Evolutionary conservation across 73 alveolate genomes (phyloP).

Genomic region (Tetrahymena thermophila): DNA sequence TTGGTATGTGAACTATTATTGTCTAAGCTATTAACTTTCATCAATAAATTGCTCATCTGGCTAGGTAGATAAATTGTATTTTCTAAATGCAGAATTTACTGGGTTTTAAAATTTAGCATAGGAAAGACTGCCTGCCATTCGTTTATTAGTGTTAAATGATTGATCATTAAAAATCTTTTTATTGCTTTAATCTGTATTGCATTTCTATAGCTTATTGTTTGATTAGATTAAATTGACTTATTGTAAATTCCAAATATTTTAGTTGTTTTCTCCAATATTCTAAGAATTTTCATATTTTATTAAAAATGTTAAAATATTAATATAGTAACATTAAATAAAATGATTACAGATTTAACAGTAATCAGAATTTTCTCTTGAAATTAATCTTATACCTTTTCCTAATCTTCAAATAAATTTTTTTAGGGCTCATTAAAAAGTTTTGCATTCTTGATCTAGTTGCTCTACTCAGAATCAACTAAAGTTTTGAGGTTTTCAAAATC

Average conservation of each 20-base stretch:
- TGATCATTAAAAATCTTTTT: background rate
- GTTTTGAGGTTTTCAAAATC: background rate
- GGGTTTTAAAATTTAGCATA: background rate
- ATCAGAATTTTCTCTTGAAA: background rate
- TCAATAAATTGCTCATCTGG: background rate
- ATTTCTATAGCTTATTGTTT: background rate
- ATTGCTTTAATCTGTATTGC: background rate
- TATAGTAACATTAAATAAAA: too few species aligned
- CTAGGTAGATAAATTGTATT: background rate
- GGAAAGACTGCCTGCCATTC: background rate
- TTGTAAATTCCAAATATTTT: background rate
- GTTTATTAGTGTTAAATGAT: background rate
- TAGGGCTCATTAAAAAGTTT: background rate
- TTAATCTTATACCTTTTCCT: background rate
- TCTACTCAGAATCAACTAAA: background rate
- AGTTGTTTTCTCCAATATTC: background rate
- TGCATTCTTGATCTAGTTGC: background rate
- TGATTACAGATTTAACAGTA: background rate
- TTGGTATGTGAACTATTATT: background rate
- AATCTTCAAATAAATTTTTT: background rate
- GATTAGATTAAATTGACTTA: background rate
- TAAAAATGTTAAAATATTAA: too few species aligned
- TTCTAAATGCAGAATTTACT: background rate
- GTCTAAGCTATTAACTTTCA: background rate
- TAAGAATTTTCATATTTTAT: background rate